Base-by-base conservation (phyloP, 2,329 filamentous ascomycete genomes). In the Ceratocystis lukuohia region DNA sequence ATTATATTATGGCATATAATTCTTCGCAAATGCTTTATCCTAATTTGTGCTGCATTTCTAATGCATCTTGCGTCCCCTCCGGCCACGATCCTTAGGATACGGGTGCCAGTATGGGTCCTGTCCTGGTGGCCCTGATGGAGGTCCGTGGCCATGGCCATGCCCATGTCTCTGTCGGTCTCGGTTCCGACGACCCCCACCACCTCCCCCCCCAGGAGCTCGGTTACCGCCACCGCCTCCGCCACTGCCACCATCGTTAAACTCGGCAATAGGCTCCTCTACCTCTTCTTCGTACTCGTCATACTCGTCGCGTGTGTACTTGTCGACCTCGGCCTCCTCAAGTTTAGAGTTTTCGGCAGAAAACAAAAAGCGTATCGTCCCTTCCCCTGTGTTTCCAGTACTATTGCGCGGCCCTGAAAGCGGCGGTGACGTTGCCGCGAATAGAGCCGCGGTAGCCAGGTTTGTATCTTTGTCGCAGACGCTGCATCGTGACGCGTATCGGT, bases 351-450 rank as follows among this genome's bases (percentile, higher is more conserved):
- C 86, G 0, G 87, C 84, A 70, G 96, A 89, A 62, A 97, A 86
- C 75, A 96, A 90, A 74, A 96, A 97, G 5, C 94, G 84, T 70
- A 95, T 85, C 0, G 93, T 96, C 5, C 88, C 88, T 25, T 90
- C 87, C 71, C 81, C 75, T 78, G 69, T 72, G 28, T 30, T n/a
- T 20, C 44, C 44, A n/a, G 61, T 20, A 48, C 64, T 37, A 44
- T 45, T 53, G 65, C 57, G 67, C 44, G 62, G 61, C 33, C 63
- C 63, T 22, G 50, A 41, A 17, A 46, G 15, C 8, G 67, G 20
- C 7, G 66, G 25, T 8, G 41, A n/a, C 5, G 48, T 48, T 10
- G 61, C 46, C 61, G 53, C 20, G 7, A 57, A 57, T 57, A 28
- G 10, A 15, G 22, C 53, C 15, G 64, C 17, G 1, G 46, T 33